These are phyloP conservation scores for Raffaelea deltoideospora DNA, from an alignment of 2,329 filamentous ascomycete genomes.

Conservation along the genomic window DNA sequence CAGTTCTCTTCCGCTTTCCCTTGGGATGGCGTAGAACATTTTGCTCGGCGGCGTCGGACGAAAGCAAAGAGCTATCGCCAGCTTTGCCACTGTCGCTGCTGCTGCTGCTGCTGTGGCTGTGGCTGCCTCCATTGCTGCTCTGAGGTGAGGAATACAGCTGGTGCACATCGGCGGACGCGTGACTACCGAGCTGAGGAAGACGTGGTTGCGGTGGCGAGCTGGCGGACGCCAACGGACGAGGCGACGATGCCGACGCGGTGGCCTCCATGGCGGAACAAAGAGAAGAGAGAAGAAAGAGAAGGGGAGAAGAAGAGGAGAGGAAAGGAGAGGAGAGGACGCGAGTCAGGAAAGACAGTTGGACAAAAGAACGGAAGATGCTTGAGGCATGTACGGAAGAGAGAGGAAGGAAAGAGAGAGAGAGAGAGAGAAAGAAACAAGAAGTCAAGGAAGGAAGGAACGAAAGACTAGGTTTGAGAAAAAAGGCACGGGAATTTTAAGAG, in stretches of 20 bases:
- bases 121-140: too few relatives aligned
- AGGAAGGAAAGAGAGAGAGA: not conserved
- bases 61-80: constrained; percentile 6
- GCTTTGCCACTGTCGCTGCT: constrained; percentile 1
- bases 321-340: not conserved
- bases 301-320: not conserved
- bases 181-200: not conserved
- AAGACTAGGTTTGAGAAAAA: constrained; percentile 3
- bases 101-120: constrained; percentile 2
- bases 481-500: constrained; percentile 9
- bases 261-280: constrained; percentile 6
- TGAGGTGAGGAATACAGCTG: constrained; percentile 7
- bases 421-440: not conserved
- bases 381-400: not conserved
- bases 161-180: constrained; percentile 5
- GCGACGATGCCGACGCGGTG: constrained; percentile 3
- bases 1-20: constrained; percentile 47
- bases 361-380: too few relatives aligned
- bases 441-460: constrained; percentile 1
- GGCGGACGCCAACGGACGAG: constrained; percentile 3
- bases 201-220: too few relatives aligned
- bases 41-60: constrained; percentile 6
- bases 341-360: too few relatives aligned
- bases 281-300: constrained; percentile 1
- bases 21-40: constrained; percentile 30